Evolutionary conservation across 208 protist species (phyloP), one percentile per base, ranked within the genome.

Genomic region (Wallacemonas sp.): DNA sequence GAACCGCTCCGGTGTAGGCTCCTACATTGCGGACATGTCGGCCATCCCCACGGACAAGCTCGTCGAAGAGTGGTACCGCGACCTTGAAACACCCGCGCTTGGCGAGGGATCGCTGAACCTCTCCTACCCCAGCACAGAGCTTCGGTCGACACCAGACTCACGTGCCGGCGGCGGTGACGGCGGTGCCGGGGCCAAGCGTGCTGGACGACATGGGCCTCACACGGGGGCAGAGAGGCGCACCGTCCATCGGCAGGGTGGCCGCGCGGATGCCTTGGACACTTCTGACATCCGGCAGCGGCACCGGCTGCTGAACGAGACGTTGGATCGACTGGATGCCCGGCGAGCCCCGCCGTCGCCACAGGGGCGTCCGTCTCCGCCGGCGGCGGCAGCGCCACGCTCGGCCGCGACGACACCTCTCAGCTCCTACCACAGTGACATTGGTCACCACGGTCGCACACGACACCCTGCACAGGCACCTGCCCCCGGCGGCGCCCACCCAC

Each of bases 1-100:
- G 53, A 70, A 58, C 12, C 65, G 60, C 22, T 72, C 64, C 1
- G 68, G 64, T 6, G 57, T 70, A 2, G 71, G 66, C n/a, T 65
- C 60, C 22, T 63, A 68, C 62, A 73, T 73, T 54, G 65, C 73
- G 24, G 70, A 78, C 39, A 68, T 44, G 21, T 74, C 77, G 1
- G 68, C 36, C 19, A 68, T 79, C 12, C 78, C 78, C 0, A 72
- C 65, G 2, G 78, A 79, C 22, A 60, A 63, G 42, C 46, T 83
- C 34, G 29, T 83, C 1, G 61, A 72, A 27, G 68, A 79, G 30
- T 83, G 78, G 74, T 77, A 76, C 58, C 61, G 73, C 57, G 71
- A 71, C 38, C 54, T 83, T 1, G 70, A 76, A 24, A 73, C 68
- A 15, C 78, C 78, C 1, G 52, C 61, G 13, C 33, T 37, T 17